Conservation (phyloP, 1,284 basidiomycete genomes). For the Tylopilus sp. region DNA sequence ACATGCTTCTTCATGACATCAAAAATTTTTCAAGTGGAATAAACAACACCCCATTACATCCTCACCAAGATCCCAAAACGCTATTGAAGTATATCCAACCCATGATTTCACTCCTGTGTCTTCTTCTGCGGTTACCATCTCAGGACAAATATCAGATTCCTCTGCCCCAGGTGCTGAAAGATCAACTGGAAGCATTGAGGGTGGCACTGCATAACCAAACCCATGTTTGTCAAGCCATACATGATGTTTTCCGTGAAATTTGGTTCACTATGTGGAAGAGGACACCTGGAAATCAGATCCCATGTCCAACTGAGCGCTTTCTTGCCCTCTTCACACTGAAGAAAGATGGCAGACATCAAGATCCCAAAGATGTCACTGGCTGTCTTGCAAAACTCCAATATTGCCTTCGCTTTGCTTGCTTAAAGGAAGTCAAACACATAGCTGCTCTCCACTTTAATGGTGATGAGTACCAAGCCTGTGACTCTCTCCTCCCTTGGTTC, state of each 20-base stretch:
- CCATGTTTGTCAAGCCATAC: neutral
- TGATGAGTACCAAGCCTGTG: conserved; percentile 1
- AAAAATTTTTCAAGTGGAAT: neutral
- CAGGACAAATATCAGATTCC: no score
- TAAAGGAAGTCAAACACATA: neutral
- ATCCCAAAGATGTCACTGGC: neutral
- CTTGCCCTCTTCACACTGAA: neutral
- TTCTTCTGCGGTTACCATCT: no score
- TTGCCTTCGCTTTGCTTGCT: neutral
- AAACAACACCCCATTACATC: neutral
- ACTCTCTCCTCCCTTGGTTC: neutral
- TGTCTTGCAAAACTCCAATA: conserved; percentile 8
- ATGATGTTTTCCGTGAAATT: neutral
- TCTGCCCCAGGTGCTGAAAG: no score
- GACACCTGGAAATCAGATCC: neutral
- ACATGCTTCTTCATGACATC: no score
- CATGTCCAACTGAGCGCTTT: neutral
- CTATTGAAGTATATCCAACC: neutral
- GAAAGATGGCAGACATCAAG: neutral
- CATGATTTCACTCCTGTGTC: neutral
- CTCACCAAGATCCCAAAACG: neutral
- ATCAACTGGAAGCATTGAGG: neutral
- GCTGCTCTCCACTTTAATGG: neutral
- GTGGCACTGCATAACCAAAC: no score
- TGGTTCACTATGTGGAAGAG: neutral